Conservation (phyloP, 345 rosid genomes). For the Boechera stricta region DNA sequence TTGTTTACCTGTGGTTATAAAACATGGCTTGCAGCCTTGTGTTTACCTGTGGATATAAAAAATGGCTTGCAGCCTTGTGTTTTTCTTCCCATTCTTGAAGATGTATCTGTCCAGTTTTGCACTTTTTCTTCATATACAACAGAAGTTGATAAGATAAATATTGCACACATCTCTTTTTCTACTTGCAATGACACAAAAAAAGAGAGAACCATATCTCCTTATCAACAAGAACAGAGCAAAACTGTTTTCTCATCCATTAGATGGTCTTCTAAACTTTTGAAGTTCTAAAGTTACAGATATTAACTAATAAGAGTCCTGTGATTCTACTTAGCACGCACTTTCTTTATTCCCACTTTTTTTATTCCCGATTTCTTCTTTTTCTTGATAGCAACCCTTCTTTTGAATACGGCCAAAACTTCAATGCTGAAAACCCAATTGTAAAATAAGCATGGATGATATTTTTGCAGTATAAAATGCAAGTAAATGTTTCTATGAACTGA, state of each 20-base stretch:
- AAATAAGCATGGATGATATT: conserved; percentile 10
- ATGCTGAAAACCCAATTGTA: conserved; percentile 56
- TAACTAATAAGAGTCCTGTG: conserved; percentile 22
- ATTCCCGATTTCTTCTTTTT: conserved; percentile 67
- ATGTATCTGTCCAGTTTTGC: conserved; percentile 49
- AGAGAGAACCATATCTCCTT: conserved; percentile 8
- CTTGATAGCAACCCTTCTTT: conserved; percentile 58
- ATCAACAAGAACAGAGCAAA: conserved; percentile 38
- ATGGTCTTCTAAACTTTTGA: conserved; percentile 22
- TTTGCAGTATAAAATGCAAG: background rate
- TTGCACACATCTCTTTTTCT: conserved; percentile 18
- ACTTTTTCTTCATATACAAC: conserved; percentile 46
- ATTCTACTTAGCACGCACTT: conserved; percentile 37
- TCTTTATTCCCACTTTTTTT: conserved; percentile 62
- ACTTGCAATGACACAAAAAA: conserved; percentile 29
- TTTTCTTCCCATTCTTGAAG: conserved; percentile 31
- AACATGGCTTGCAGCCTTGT: conserved; percentile 14
- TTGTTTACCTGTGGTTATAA: conserved; percentile 36
- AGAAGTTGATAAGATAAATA: conserved; percentile 22
- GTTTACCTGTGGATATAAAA: conserved; percentile 34
- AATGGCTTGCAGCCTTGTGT: conserved; percentile 28
- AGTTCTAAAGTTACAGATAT: conserved; percentile 34
- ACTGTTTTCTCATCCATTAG: conserved; percentile 26
- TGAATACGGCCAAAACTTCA: conserved; percentile 82
- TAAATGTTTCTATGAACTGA: conserved; percentile 18